Percentiles rank a stretch among this genome's conserved stretches.
Evolutionary conservation across 83 land plant genomes (phyloP).

Genomic region (Isoetes engelmannii): DNA sequence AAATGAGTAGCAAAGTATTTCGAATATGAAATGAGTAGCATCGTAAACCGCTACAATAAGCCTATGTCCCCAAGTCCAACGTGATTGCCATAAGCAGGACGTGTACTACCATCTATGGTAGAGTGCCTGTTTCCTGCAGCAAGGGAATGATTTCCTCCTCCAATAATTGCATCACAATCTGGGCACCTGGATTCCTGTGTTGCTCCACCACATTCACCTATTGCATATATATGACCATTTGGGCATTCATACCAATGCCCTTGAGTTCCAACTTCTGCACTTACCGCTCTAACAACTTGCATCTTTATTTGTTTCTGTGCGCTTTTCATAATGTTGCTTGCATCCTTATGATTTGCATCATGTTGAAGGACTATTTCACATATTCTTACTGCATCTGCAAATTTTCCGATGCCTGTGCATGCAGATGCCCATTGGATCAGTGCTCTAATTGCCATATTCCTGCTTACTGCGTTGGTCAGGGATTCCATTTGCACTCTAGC

Average conservation of each 20-base stretch:
- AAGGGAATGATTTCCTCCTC: constrained; percentile 17
- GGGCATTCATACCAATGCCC: constrained; percentile 36
- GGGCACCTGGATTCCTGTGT: constrained; percentile 27
- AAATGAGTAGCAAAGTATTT: too few species aligned
- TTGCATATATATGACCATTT: constrained; percentile 29
- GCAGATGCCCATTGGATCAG: constrained; percentile 16
- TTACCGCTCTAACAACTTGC: constrained; percentile 14
- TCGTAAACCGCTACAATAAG: neutral
- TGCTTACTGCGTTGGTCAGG: neutral
- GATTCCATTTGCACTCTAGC: neutral
- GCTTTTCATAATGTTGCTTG: constrained; percentile 6
- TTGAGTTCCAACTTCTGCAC: constrained; percentile 11
- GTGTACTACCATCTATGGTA: constrained; percentile 12
- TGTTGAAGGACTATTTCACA: constrained; percentile 20
- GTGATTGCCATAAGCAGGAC: constrained; percentile 11
- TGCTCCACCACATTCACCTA: constrained; percentile 32
- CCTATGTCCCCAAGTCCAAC: constrained; percentile 9
- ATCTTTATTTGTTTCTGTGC: neutral
- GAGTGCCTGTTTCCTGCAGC: constrained; percentile 22
- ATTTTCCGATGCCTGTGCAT: neutral
- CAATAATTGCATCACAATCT: constrained; percentile 21
- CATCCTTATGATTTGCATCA: constrained; percentile 14
- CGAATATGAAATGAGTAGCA: too few species aligned
- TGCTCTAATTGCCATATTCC: constrained; percentile 14
- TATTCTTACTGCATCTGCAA: constrained; percentile 5